These are phyloP conservation scores for Mimosa bimucronata DNA, from an alignment of 306 rosid genomes.

Conservation along the genomic window DNA sequence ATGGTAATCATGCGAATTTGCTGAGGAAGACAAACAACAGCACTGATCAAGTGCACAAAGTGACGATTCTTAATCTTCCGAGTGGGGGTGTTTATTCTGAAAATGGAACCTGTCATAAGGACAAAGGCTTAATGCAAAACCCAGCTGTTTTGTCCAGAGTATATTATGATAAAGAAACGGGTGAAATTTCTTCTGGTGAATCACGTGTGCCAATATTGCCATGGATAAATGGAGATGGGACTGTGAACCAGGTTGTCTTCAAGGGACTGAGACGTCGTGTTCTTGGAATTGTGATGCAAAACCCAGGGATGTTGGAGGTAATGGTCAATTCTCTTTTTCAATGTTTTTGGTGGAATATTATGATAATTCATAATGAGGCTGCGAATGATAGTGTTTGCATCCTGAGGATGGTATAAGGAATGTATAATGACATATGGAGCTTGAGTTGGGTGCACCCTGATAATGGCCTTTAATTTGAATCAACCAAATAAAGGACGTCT, in stretches of 20 bases:
- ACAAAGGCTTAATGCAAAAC: constrained; percentile 40
- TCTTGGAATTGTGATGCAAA: constrained; percentile 95
- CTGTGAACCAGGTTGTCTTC: constrained; percentile 67
- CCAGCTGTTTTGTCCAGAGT: constrained; percentile 39
- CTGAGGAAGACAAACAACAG: constrained; percentile 40
- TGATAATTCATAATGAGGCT: background rate
- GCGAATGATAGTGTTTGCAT: constrained; percentile 22
- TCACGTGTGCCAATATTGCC: constrained; percentile 78
- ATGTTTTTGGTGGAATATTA: constrained; percentile 3
- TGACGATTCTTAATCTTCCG: constrained; percentile 83
- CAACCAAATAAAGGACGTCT: constrained; percentile 12
- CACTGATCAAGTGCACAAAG: constrained; percentile 63
- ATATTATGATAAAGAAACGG: constrained; percentile 45
- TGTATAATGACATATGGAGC: background rate
- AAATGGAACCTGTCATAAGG: constrained; percentile 44
- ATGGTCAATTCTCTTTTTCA: constrained; percentile 27
- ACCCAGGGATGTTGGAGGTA: constrained; percentile 95
- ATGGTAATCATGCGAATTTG: constrained; percentile 35
- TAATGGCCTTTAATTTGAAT: constrained; percentile 20
- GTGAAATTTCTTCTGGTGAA: constrained; percentile 47
- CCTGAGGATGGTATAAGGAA: constrained; percentile 18
- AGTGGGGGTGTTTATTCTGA: constrained; percentile 45
- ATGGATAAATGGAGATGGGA: constrained; percentile 97
- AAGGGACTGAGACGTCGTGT: constrained; percentile 79
- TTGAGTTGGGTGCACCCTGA: background rate